Evolutionary conservation across 2,329 filamentous ascomycete genomes (phyloP), one percentile per base, ranked within the genome.

Genomic region (Talaromyces rugulosus): DNA sequence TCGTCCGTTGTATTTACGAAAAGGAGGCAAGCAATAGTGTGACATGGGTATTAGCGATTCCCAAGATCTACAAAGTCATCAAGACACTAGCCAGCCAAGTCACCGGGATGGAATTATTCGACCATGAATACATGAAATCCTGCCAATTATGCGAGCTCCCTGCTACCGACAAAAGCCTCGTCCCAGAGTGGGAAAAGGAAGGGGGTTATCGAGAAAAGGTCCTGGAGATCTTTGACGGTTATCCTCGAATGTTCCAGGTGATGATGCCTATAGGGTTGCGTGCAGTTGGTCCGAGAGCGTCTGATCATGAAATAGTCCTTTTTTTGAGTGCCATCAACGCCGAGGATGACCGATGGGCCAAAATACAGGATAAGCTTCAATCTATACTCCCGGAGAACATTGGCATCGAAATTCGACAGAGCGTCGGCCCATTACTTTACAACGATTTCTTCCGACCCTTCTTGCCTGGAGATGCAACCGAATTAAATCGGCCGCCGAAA

Each of bases 401-500:
- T 11, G 40, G 40, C 36, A 51, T 60, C 36, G 59, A 60, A 14
- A 60, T 60, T 28, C 59, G 42, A n/a, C 59, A 60, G 12, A n/a
- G 51, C 14, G 27, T 51, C 40, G 30, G 59, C 8, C 14, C 59
- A 18, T 60, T 60, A 31, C 50, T 60, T 52, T 51, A 40, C 40
- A 33, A 60, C 18, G 51, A 55, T 44, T n/a, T 33, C 31, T 33
- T 9, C 31, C 31, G 8, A 33, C 12, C 16, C 42, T 44, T 44
- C 18, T 44, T n/a, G 31, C 31, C 8, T 33, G 7, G 11, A 9
- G 31, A 33, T 9, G 31, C 2, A 33, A 8, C 31, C 6, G 31
- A 9, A 3, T 33, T 33, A 4, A 33, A 9, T 33, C 31, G 31
- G 8, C 31, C 31, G 31, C 31, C 31, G 31, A 33, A 33, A 33